Evolutionary conservation across 352 stramenopile genomes (phyloP), one percentile per base, ranked within the genome.

Genomic region (Pythium sukuiense): DNA sequence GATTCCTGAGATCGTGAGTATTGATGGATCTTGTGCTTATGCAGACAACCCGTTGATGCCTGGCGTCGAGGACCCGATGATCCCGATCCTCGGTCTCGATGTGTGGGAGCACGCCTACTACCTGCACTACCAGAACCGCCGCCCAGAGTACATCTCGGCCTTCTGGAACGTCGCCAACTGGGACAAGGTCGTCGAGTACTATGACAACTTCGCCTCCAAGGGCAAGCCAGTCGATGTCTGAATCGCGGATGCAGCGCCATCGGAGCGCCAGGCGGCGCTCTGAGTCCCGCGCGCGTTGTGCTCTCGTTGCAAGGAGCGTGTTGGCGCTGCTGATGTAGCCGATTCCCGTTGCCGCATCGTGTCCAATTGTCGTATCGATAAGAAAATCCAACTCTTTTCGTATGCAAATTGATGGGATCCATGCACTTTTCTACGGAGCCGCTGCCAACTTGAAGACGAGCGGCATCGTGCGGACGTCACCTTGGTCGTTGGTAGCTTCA

Each of bases 111-210:
- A 98, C 76, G 90, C 92, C 11, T 98, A 98, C 78, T 98, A 98
- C 87, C 84, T 98, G 63, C 97, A 99, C 82, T 98, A 99, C 88
- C 93, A 99, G 75, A 98, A 99, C 83, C 88, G 92, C 57, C 86
- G 95, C 65, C 90, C 94, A 18, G 92, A 98, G 77, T 99, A 99
- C 90, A 97, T 99, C 69, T 89, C 86, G 54, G 97, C 96, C 68
- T 99, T 97, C 82, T 99, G 97, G 97, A 99, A 99, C 84, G 94
- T 99, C 65, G 95, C 91, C 73, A 97, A 98, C 88, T 98, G 89
- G 89, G 86, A 96, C 77, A 93, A 95, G 81, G 92, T 97, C 46
- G 88, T 92, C 26, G 80, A 96, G 73, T 95, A 96, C 87, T 97
- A 97, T 74, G 87, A 96, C 80, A 69, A 94, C 20, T 96, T 93